Evolutionary conservation across 306 rosid genomes (phyloP).

Genomic region (Betula pendula): DNA sequence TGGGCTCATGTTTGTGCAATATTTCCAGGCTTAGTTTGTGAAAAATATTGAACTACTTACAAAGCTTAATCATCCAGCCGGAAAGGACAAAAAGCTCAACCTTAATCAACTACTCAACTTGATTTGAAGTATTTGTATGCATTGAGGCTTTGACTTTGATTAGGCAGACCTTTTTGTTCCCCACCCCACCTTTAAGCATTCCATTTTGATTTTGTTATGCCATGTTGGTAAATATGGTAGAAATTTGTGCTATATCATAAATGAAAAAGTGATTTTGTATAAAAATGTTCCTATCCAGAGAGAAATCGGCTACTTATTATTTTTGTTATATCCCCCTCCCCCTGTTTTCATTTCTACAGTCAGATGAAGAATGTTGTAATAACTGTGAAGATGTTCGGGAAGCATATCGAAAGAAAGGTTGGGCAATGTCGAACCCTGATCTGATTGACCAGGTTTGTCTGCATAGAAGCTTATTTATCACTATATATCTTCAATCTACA

Average conservation of each 20-base stretch:
- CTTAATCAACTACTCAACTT: neutral
- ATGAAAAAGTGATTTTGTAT: neutral
- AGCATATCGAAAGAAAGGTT: conserved; percentile 93
- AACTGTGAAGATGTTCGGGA: conserved; percentile 95
- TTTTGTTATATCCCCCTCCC: neutral
- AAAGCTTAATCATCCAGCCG: neutral
- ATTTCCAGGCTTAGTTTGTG: neutral
- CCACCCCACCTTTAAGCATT: neutral
- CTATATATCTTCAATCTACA: neutral
- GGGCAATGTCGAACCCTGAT: conserved; percentile 96
- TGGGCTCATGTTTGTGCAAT: neutral
- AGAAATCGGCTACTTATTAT: conserved; percentile 1
- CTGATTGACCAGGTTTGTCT: conserved; percentile 81
- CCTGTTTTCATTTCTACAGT: conserved; percentile 37
- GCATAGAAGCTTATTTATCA: conserved; percentile 26
- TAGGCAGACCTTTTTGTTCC: neutral
- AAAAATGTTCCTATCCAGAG: conserved; percentile 16
- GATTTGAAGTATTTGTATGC: neutral
- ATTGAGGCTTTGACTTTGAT: neutral
- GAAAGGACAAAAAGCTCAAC: neutral
- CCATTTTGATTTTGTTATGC: neutral
- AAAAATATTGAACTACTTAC: neutral
- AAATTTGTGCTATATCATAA: neutral
- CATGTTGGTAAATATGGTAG: neutral
- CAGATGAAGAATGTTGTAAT: conserved; percentile 92